A percentile compares a stretch with the other conserved stretches of the same genome.
These are phyloP conservation scores for Erodium trifolium DNA, from an alignment of 441 rosid genomes.

Conservation along the genomic window DNA sequence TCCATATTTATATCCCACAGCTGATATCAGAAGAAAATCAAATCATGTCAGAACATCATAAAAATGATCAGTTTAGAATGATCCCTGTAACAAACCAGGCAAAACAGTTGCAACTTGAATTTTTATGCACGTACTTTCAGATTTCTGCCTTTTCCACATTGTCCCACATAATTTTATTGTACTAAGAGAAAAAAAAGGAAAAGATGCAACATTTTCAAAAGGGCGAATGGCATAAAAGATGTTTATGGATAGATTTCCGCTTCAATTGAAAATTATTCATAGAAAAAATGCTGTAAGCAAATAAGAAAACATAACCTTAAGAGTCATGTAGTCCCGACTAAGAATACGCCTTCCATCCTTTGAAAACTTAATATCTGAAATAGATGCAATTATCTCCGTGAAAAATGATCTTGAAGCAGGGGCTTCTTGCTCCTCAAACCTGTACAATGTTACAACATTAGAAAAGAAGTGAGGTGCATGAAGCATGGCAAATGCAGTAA, in stretches of 20 bases:
- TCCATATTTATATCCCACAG: slow-evolving; percentile 98
- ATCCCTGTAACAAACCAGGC: background rate
- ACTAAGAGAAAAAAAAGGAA: background rate
- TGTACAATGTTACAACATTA: slow-evolving; percentile 23
- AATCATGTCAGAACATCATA: slow-evolving; percentile 12
- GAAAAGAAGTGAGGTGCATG: slow-evolving; percentile 10
- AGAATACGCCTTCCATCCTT: slow-evolving; percentile 88
- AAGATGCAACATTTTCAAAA: background rate
- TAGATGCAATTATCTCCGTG: slow-evolving; percentile 98
- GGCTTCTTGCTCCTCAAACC: slow-evolving; percentile 93
- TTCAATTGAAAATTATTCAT: background rate
- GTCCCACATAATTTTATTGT: too few species aligned
- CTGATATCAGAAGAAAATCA: slow-evolving; percentile 31
- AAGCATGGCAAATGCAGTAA: slow-evolving; percentile 2
- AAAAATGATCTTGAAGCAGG: slow-evolving; percentile 91
- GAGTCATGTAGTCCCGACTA: slow-evolving; percentile 99
- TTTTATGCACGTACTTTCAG: background rate
- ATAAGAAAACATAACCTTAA: slow-evolving; percentile 52
- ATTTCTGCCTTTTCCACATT: background rate
- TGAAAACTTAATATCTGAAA: slow-evolving; percentile 89
- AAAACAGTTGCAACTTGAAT: background rate
- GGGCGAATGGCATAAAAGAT: background rate
- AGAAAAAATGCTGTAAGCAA: background rate
- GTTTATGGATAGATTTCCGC: background rate
- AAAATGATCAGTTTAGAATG: background rate